Base-by-base conservation (phyloP, 768 basidiomycete species). In the Russula sp. region DNA sequence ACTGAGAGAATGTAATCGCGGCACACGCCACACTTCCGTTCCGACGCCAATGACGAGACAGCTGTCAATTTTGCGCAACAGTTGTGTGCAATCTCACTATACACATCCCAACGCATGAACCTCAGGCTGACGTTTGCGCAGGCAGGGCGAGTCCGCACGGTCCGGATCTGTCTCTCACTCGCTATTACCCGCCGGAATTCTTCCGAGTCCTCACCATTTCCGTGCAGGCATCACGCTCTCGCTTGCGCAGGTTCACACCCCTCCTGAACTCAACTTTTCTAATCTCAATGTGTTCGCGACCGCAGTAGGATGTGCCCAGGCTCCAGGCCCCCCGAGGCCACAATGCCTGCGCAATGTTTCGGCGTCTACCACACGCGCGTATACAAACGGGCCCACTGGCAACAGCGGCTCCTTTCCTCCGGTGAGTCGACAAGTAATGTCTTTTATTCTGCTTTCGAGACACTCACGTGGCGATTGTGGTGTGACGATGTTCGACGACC, bases 271-370 rank as follows among this genome's bases (percentile, higher is more conserved):
- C 7, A 35, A 63, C 32, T 58, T 57, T 27, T 34, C 55, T 2
- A 34, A 2, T 22, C 58, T 63, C 50, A 27, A 63, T 13, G 62
- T 37, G 31, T 63, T 63, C 9, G 49, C 62, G 18, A 40, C 14
- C 10, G 56, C 62, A 2, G n/a, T 63, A n/a, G 64, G 66, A 37
- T 72, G 72, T 50, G 53, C 14, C 0, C 63, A 70, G 37, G 16
- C 56, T 2, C 62, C 70, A 13, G 72, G 71, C 8, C 9, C 69
- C 0, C 48, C 18, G 22, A 57, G 72, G 14, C 59, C 71, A 3
- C 42, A 67, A 6, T 73, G 72, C 27, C 27, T 27, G 27, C 27
- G 27, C 27, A 27, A 27, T 3, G 27, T 27, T 27, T 27, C 27
- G 27, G 27, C 27, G 27, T 27, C 27, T 27, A 27, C 27, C 27